These are phyloP conservation scores for Neurospora crassa DNA, from an alignment of 2,329 filamentous ascomycete species.

Conservation along the genomic window DNA sequence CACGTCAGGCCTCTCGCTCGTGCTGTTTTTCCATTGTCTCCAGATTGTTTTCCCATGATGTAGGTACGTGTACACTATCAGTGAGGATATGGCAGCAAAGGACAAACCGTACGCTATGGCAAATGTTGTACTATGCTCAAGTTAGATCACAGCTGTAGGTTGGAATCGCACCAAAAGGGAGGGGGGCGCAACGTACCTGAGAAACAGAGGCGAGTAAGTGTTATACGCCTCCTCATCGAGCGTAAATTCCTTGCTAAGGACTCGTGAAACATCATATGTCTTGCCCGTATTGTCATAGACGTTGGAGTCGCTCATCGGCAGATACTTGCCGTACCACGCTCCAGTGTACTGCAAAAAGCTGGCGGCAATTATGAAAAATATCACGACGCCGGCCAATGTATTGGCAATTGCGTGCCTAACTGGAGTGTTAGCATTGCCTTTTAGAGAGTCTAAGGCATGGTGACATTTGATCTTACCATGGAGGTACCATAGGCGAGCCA, in stretches of 20 bases:
- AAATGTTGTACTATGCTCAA: constrained; percentile 52
- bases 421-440: neutral
- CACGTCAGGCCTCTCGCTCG: constrained; percentile 50
- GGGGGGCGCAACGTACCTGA: constrained; percentile 33
- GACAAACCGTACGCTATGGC: constrained; percentile 60
- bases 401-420: constrained; percentile 61
- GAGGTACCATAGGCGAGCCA: constrained; percentile 58
- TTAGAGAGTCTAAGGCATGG: neutral
- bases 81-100: constrained; percentile 60
- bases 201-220: constrained; percentile 57
- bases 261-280: constrained; percentile 52
- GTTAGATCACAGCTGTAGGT: neutral
- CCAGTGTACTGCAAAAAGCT: constrained; percentile 55
- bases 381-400: constrained; percentile 55
- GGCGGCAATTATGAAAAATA: constrained; percentile 54
- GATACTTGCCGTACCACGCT: constrained; percentile 52
- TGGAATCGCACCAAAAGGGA: neutral
- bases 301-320: constrained; percentile 60
- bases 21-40: constrained; percentile 50
- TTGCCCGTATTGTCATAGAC: constrained; percentile 64
- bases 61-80: constrained; percentile 58
- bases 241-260: constrained; percentile 52
- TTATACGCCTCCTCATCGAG: constrained; percentile 56
- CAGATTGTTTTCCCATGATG: constrained; percentile 60
- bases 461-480: constrained; percentile 38